Base-by-base conservation (phyloP, 2,329 filamentous ascomycete genomes). In the Triangularia verruculosa region DNA sequence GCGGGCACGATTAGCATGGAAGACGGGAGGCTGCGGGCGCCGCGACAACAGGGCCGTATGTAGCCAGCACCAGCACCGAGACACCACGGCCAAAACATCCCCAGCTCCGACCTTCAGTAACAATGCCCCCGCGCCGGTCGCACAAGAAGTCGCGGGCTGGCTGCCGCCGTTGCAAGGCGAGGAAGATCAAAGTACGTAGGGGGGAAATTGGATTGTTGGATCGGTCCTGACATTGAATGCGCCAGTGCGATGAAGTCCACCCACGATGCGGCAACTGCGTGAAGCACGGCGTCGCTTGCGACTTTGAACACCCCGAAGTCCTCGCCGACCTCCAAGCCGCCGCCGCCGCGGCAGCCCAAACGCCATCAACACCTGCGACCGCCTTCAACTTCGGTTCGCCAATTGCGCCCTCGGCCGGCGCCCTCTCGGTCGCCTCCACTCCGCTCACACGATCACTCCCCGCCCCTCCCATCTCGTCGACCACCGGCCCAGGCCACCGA, bases 81-180 rank as follows among this genome's bases (percentile, higher is more conserved):
- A 51, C 52, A 61, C 47, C 39, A 47, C 51, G 28, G 25, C 28
- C 47, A 54, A 57, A 13, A 34, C 15, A 57, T 20, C 54, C 28
- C 20, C 24, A 51, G 52, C 32, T 15, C 25, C 66, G 24, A 47
- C n/a, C 39, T 47, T 12, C 39, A 20, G 9, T 20, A 20, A 47
- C 5, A n/a, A 89, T 89, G 86, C 85, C 87, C 65, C 86, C 87
- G 28, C 79, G 87, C 71, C 81, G 86, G 73, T 88, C 87, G 51
- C 88, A 90, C 75, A 90, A 88, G 73, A 90, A 77, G 78, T 89
- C 86, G 62, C 82, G 88, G 68, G 83, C 86, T 59, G 88, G 88
- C 54, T 90, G 88, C 70, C 80, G 82, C 66, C 79, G 85, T 64
- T 90, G 88, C 75, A 90, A 90, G 76, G 79, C 80, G 61, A 80